Evolutionary conservation across 768 basidiomycete genomes (phyloP).

Genomic region (Strobilomyces confusus): DNA sequence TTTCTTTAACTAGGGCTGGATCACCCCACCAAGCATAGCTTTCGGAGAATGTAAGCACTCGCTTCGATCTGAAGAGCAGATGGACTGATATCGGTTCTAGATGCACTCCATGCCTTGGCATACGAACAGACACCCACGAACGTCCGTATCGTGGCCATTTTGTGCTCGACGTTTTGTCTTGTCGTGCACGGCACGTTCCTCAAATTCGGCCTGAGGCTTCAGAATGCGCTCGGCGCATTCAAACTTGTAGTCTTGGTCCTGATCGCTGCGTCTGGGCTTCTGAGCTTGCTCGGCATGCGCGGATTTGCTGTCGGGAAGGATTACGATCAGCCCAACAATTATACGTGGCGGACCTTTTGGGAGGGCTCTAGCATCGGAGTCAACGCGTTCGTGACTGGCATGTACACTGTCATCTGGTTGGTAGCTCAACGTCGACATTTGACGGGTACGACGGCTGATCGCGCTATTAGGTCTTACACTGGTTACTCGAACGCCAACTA

Average conservation of each 20-base stretch:
- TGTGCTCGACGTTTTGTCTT: slow-evolving; percentile 54
- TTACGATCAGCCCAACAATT: slow-evolving; percentile 54
- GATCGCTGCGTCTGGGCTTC: slow-evolving; percentile 51
- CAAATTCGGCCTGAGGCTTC: slow-evolving; percentile 55
- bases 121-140: slow-evolving; percentile 42
- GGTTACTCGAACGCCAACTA: slow-evolving; percentile 78
- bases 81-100: slow-evolving; percentile 31
- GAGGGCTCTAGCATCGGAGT: slow-evolving; percentile 51
- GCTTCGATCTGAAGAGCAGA: not conserved
- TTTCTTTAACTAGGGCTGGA: slow-evolving; percentile 42
- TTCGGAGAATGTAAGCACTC: slow-evolving; percentile 63
- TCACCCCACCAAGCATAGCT: slow-evolving; percentile 57
- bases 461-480: slow-evolving; percentile 54
- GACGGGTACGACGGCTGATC: not conserved
- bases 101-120: slow-evolving; percentile 53
- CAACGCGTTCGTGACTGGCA: slow-evolving; percentile 59
- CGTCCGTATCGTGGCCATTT: slow-evolving; percentile 49
- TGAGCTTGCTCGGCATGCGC: slow-evolving; percentile 45
- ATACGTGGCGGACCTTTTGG: slow-evolving; percentile 60
- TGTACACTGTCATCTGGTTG: slow-evolving; percentile 72
- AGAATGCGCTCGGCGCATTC: slow-evolving; percentile 59
- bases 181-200: slow-evolving; percentile 53
- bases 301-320: slow-evolving; percentile 49
- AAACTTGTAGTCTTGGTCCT: slow-evolving; percentile 54
- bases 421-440: not conserved